Evolutionary conservation across 2,329 filamentous ascomycete species (phyloP).

Genomic region (Arthroderma uncinatum): DNA sequence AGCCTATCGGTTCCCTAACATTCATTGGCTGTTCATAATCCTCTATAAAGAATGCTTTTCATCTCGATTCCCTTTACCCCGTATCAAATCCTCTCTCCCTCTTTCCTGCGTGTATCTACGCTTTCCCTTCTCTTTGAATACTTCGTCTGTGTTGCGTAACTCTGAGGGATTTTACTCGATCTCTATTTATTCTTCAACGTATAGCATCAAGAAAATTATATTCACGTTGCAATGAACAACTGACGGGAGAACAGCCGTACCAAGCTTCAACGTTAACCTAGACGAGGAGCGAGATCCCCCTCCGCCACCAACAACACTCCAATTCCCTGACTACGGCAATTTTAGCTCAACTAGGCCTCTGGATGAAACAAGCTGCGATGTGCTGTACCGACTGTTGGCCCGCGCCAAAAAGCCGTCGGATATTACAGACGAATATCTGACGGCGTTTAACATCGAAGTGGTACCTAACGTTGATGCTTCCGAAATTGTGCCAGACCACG

Average conservation of each 20-base stretch:
- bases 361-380: constrained; percentile 23
- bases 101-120: not conserved
- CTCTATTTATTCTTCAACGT: not conserved
- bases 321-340: constrained; percentile 38
- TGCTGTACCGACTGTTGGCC: constrained; percentile 37
- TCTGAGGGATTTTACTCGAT: not conserved
- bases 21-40: not conserved
- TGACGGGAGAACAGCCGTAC: constrained; percentile 16
- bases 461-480: constrained; percentile 27
- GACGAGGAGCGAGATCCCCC: constrained; percentile 40
- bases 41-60: not conserved
- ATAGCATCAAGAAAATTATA: not conserved
- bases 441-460: constrained; percentile 33
- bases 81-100: too few species aligned
- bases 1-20: constrained; percentile 3
- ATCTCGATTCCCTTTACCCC: not conserved
- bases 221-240: not conserved
- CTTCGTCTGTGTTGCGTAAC: not conserved
- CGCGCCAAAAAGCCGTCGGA: constrained; percentile 32
- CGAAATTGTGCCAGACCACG: constrained; percentile 27
- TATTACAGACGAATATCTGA: constrained; percentile 29
- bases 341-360: not conserved
- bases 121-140: not conserved
- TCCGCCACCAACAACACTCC: constrained; percentile 39
- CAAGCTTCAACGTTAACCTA: constrained; percentile 24